phyloP scores from a whole-genome alignment of 805 yeast genomes.

The Candida qinlingensis region DNA sequence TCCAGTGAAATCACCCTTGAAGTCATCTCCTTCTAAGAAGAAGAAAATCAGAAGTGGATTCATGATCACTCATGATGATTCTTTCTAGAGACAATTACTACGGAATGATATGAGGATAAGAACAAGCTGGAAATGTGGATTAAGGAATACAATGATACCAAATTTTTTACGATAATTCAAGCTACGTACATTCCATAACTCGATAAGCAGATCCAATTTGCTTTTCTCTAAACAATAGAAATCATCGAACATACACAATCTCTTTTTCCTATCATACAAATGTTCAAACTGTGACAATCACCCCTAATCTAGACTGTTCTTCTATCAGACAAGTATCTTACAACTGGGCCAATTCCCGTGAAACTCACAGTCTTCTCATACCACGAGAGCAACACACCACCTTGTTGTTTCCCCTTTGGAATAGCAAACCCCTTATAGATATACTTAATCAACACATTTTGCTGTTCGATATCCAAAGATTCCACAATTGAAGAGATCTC shows the following conservation, averaged over 20 bases:
- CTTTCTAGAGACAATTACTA: no score
- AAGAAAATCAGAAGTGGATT: constrained; percentile 3
- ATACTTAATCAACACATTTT: constrained; percentile 75
- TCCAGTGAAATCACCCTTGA: neutral
- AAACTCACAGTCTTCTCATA: constrained; percentile 81
- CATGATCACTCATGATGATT: constrained; percentile 1
- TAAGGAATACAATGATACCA: neutral
- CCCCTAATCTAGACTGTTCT: constrained; percentile 50
- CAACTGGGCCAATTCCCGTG: constrained; percentile 86
- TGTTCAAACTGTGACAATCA: neutral
- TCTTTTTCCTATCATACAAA: neutral
- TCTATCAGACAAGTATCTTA: constrained; percentile 81
- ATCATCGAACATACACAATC: no score
- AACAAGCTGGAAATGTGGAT: neutral
- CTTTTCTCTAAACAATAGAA: no score
- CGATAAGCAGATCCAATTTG: no score
- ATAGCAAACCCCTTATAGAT: constrained; percentile 81
- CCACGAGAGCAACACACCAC: constrained; percentile 86
- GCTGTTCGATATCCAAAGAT: constrained; percentile 55
- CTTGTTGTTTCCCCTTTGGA: constrained; percentile 75
- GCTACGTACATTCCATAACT: no score
- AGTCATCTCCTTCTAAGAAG: constrained; percentile 6
- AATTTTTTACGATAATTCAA: no score
- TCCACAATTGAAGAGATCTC: constrained; percentile 63
- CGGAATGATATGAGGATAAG: no score